Evolutionary conservation across 2,329 filamentous ascomycete species (phyloP), one percentile per base, ranked within the genome.

Genomic region (Aphanoascus verrucosus): DNA sequence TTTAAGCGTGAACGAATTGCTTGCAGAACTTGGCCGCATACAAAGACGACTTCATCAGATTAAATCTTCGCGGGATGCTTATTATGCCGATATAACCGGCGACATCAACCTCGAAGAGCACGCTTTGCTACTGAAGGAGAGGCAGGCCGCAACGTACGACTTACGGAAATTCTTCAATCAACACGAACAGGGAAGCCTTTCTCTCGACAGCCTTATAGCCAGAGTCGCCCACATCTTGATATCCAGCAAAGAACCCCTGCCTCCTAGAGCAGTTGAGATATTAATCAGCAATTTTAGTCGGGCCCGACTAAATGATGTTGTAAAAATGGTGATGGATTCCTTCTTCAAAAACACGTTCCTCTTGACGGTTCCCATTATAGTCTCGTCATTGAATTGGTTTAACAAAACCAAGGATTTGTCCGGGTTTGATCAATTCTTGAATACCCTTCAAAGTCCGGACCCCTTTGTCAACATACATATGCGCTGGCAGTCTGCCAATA

Each of bases 341-440:
- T 47, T 72, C 23, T 55, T 72, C 23, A 67, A 67, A 2, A 63
- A 71, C 56, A 59, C 62, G n/a, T 70, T 71, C 48, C 60, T 61
- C 12, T 49, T 72, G 41, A 67, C 55, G 38, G 59, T 63, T 2
- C 63, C 69, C 1, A 58, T 71, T 17, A 68, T 72, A 28, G 60
- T 68, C 38, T 60, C 67, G 0, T 68, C 69, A 5, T 32, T 72
- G 28, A 63, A 62, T 11, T 70, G 66, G 53, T 71, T 64, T 55
- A 67, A 66, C 43, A 72, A 69, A 55, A 63, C 66, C 1, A 69
- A 68, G 52, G 68, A 72, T 42, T 61, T 72, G 3, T 67, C 65
- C 41, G 62, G 64, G n/a, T 72, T 72, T 40, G 69, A 72, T 48
- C 53, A 65, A 19, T 70, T 72, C 49, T 55, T 72, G 32, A 59